phyloP scores from a whole-genome alignment of 2,329 filamentous ascomycete species.

The Hypoxylon sp. region DNA sequence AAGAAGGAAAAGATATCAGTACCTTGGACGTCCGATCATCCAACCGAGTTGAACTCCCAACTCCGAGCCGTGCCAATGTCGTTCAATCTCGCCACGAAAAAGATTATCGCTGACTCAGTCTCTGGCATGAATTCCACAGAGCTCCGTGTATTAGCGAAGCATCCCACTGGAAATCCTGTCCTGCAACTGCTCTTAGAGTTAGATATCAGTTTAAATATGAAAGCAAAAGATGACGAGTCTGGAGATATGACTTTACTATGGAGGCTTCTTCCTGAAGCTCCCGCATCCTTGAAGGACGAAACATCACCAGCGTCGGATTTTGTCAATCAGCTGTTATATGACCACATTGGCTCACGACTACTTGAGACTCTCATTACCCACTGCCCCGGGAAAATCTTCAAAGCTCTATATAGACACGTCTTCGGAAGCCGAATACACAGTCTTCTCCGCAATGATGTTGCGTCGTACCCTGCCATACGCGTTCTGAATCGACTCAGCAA shows the following conservation, averaged over 20 bases:
- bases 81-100: constrained; percentile 81
- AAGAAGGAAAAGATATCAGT: constrained; percentile 87
- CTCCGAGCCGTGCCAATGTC: constrained; percentile 78
- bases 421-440: constrained; percentile 84
- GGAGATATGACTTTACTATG: constrained; percentile 71
- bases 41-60: constrained; percentile 60
- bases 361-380: constrained; percentile 87
- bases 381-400: constrained; percentile 90
- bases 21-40: constrained; percentile 63
- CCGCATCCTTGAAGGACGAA: constrained; percentile 76
- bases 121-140: constrained; percentile 81
- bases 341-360: constrained; percentile 88
- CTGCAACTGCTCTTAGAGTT: constrained; percentile 91
- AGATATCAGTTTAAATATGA: constrained; percentile 80
- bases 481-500: constrained; percentile 87
- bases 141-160: constrained; percentile 84
- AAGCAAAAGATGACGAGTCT: constrained; percentile 59
- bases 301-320: constrained; percentile 80
- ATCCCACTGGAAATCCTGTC: constrained; percentile 91
- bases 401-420: constrained; percentile 82
- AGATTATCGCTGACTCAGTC: constrained; percentile 83
- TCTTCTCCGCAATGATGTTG: constrained; percentile 88
- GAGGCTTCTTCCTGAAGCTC: constrained; percentile 81
- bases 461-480: constrained; percentile 86
- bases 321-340: constrained; percentile 88